Base-by-base conservation (phyloP, 371 early-diverging fungal species). In the Haplosporangium sp. region DNA sequence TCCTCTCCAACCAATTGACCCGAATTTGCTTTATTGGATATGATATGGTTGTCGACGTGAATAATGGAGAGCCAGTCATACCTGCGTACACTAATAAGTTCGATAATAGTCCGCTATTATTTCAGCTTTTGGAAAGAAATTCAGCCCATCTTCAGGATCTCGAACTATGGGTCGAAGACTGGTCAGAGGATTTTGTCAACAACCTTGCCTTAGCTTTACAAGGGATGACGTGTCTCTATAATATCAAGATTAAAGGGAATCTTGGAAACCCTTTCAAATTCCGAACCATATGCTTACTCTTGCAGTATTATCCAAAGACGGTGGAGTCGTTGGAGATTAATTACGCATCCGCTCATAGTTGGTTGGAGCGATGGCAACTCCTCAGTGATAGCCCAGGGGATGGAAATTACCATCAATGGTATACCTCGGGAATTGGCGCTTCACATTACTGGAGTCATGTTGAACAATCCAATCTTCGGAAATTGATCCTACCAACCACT, bases 301-400 rank as follows among this genome's bases (percentile, higher is more conserved):
- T 61, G 7, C 61, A 27, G 45, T 7, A 4, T 19, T 61, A 61
- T 27, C 61, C 61, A 42, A 13, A 2, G 17, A 15, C 39, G 20
- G 5, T 61, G 44, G 61, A 61, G 20, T 61, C 44, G 9, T 20
- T 61, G 45, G 61, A 61, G 61, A 61, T 61, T 20, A 11, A 45
- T 6, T 61, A 61, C 20, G 27, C 61, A 19, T 39, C 20, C 17
- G 27, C 19, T 4, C n/a, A 27, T 11, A 20, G 27, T 11, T 11
- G 13, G 27, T 27, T 59, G 10, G 40, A 5, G 3, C 61, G 45
- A 45, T 27, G 60, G 27, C 40, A 17, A 15, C 39, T 13, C 9
- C 3, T 19, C 13, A 6, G 19, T 40, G 60, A 40, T 5, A 11
- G 39, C 11, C 17, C 38, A 9, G 4, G 13, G 11, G n/a, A 17